Conservation (phyloP, 2,329 filamentous ascomycete genomes). For the Aspergillus viridinutans region DNA sequence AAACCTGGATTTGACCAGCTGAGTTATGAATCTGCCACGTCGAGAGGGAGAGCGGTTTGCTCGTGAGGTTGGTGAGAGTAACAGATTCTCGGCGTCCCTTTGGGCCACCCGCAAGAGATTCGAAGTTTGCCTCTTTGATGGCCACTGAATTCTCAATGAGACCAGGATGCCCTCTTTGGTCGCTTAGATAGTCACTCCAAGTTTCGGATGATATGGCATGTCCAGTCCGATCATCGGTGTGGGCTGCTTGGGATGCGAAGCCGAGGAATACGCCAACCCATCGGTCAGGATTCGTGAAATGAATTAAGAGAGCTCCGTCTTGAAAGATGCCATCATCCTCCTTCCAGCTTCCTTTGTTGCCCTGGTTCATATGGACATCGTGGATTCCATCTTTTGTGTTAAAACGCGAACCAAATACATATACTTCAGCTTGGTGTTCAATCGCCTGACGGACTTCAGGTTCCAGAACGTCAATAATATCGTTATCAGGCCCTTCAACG, state of each 20-base stretch:
- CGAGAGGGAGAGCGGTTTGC: neutral
- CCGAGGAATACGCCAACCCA: constrained; percentile 19
- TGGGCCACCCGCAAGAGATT: neutral
- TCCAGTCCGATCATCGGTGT: constrained; percentile 4
- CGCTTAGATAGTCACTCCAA: constrained; percentile 3
- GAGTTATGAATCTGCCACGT: constrained; percentile 1
- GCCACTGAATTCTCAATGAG: constrained; percentile 2
- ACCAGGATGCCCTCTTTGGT: neutral
- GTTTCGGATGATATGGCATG: constrained; percentile 2
- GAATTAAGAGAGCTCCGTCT: constrained; percentile 17
- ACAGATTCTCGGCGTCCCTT: neutral
- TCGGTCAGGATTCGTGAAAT: constrained; percentile 3
- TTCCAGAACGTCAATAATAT: constrained; percentile 28
- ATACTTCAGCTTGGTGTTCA: constrained; percentile 10
- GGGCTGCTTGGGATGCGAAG: constrained; percentile 17
- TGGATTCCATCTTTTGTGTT: constrained; percentile 9
- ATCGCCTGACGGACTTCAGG: constrained; percentile 13
- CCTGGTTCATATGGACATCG: constrained; percentile 22
- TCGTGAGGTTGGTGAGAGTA: constrained; percentile 2
- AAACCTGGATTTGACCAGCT: neutral
- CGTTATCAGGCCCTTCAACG: constrained; percentile 21
- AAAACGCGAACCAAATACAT: constrained; percentile 15
- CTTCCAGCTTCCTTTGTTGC: constrained; percentile 6
- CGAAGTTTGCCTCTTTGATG: neutral
- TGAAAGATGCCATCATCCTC: constrained; percentile 14